Evolutionary conservation across 169 alveolate genomes (phyloP), one percentile per base, ranked within the genome.

Genomic region (Theileria orientalis): DNA sequence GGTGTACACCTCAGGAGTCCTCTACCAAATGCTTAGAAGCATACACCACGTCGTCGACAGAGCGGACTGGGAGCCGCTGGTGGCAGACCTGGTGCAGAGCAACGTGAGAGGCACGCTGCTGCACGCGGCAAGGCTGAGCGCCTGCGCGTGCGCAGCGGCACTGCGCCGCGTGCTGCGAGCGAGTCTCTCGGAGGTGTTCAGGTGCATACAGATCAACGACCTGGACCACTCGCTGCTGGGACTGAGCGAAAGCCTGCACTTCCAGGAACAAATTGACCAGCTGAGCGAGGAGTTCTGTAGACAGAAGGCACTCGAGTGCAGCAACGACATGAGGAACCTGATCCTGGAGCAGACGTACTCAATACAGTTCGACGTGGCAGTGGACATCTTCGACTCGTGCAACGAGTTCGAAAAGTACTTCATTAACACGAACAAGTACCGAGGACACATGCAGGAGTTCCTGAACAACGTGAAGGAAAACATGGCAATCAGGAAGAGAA

Each of bases 281-380:
- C 82, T 85, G 37, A 66, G 84, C 30, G 91, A 90, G 76, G 91
- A 90, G 69, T 90, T 71, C 64, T 90, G 94, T 42, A 63, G 90
- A 33, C 91, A 84, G 76, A 92, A 91, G 85, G 96, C 96, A 13
- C 76, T 74, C 33, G 86, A 51, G 25, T 93, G 96, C 68, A 90
- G 94, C 16, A 78, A 56, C 23, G 91, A 92, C 42, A 93, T 93
- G 96, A 87, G 83, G 76, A 92, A 93, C 67, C 74, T 92, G 71
- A 90, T 93, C 27, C 72, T 93, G 63, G 96, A 93, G 84, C 96
- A 93, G 72, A 90, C 96, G 42, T 86, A 91, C 83, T 92, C 96
- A 25, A 88, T 93, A 29, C 94, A 87, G 74, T 91, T 92, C 66
- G 96, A 92, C 52, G 91, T 91, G 69, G 91, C 90, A 6, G 93